Conservation (phyloP, 306 rosid species). For the Calophaca sinica region DNA sequence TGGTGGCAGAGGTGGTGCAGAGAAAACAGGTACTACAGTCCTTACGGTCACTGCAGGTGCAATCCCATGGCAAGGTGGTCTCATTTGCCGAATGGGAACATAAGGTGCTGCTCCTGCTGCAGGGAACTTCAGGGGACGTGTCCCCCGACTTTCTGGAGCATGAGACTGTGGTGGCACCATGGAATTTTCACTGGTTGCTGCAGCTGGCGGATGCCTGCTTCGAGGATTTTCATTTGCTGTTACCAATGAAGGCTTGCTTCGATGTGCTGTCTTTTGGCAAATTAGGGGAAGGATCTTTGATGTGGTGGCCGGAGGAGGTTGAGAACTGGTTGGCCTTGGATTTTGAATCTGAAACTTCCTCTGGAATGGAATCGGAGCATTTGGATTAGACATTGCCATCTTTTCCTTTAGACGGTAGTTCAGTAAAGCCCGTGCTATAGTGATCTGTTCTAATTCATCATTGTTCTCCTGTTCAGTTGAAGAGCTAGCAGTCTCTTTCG, state of each 20-base stretch:
- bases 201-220: constrained; percentile 54
- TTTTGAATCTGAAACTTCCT: constrained; percentile 70
- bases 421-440: constrained; percentile 83
- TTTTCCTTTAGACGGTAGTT: constrained; percentile 85
- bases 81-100: constrained; percentile 79
- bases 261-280: constrained; percentile 69
- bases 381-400: constrained; percentile 68
- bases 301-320: constrained; percentile 62
- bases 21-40: constrained; percentile 72
- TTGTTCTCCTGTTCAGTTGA: constrained; percentile 81
- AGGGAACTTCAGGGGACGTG: constrained; percentile 69
- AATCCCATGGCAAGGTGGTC: constrained; percentile 74
- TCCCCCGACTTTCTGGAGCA: constrained; percentile 60
- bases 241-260: constrained; percentile 52
- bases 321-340: constrained; percentile 84
- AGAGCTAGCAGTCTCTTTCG: constrained; percentile 59
- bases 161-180: constrained; percentile 50
- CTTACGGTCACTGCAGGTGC: constrained; percentile 91
- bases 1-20: constrained; percentile 83
- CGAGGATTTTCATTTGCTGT: constrained; percentile 51
- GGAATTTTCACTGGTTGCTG: constrained; percentile 55
- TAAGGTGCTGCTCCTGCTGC: constrained; percentile 84
- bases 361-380: constrained; percentile 76
- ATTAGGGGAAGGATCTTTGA: constrained; percentile 95
- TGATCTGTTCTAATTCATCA: constrained; percentile 96